A percentile compares a stretch with the other conserved stretches of the same genome.
Evolutionary conservation across 805 yeast genomes (phyloP).

Genomic region (Yarrowia sp.): DNA sequence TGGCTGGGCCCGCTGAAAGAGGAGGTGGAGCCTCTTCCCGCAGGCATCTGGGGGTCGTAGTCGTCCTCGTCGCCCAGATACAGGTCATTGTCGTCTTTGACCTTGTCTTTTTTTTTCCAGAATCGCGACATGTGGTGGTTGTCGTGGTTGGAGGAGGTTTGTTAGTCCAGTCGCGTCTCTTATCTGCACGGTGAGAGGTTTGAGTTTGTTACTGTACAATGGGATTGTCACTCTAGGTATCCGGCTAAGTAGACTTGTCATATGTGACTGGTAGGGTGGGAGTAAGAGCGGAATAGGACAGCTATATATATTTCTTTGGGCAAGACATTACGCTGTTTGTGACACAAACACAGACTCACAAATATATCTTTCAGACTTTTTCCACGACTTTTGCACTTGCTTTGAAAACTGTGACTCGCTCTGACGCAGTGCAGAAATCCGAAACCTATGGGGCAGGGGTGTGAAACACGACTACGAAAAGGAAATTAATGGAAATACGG

Average conservation of each 20-base stretch:
- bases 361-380: no score
- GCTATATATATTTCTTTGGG: no score
- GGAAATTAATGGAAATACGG: no score
- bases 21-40: neutral
- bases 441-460: slow-evolving; percentile 17
- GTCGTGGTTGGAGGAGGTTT: neutral
- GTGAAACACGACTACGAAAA: neutral
- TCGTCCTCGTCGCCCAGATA: slow-evolving; percentile 25
- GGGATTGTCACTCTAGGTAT: no score
- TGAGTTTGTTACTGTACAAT: neutral
- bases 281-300: no score
- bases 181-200: neutral
- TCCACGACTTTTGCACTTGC: no score
- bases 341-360: no score
- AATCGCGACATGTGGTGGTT: slow-evolving; percentile 22
- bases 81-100: slow-evolving; percentile 16
- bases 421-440: slow-evolving; percentile 1
- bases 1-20: neutral
- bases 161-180: neutral
- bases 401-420: no score
- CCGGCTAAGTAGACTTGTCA: no score
- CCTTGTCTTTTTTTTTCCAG: slow-evolving; percentile 23
- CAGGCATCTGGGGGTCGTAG: neutral
- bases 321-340: no score
- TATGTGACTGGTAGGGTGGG: no score